A percentile compares a stretch with the other conserved stretches of the same genome.
phyloP scores from a whole-genome alignment of 2,329 filamentous ascomycete genomes.

The Stagonosporopsis vannaccii region DNA sequence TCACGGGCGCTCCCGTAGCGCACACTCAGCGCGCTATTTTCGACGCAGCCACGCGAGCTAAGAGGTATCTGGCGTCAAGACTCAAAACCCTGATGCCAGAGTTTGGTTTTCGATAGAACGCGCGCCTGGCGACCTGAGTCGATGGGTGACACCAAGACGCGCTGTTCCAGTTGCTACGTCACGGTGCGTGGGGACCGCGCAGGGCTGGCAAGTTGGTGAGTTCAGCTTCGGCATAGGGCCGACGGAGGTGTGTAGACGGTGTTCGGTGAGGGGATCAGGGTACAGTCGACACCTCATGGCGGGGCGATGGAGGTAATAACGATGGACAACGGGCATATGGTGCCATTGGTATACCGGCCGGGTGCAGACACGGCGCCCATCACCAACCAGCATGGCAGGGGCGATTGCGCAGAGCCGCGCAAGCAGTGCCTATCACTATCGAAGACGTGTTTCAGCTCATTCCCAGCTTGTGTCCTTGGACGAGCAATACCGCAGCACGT shows the following conservation, averaged over 20 bases:
- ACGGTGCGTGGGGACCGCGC: not conserved
- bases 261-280: not conserved
- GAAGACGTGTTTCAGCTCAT: constrained; percentile 16
- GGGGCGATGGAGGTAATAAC: not conserved
- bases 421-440: constrained; percentile 14
- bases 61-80: not conserved
- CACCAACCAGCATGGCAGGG: not conserved
- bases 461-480: not conserved
- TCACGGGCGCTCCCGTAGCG: constrained; percentile 28
- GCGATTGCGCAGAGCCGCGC: not conserved
- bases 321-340: not conserved
- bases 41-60: constrained; percentile 9
- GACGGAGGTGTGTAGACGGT: not conserved
- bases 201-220: not conserved
- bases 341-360: not conserved
- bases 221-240: not conserved
- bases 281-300: not conserved
- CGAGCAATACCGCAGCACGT: not conserved
- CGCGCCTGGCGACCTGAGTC: not conserved
- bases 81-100: not conserved
- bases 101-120: constrained; percentile 2
- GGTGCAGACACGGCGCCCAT: not conserved
- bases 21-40: constrained; percentile 3
- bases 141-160: not conserved
- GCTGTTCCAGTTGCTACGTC: not conserved